Evolutionary conservation across 371 early-diverging fungal genomes (phyloP).

Genomic region (Mortierella sp.): DNA sequence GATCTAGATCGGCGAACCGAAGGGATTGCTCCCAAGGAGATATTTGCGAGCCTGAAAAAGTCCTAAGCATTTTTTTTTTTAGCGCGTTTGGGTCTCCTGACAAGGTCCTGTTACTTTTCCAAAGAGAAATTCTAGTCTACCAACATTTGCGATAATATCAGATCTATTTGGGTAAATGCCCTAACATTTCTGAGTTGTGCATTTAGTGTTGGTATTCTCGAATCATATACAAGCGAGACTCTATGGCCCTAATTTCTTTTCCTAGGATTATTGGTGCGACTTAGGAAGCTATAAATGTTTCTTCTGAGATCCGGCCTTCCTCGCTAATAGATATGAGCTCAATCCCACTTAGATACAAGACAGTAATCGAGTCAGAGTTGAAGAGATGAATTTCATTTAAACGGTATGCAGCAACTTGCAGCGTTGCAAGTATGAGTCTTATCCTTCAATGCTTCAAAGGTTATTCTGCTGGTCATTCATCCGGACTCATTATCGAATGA

Average conservation of each 20-base stretch:
- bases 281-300: constrained; percentile 21
- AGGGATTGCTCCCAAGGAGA: constrained; percentile 14
- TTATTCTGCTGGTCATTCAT: constrained; percentile 22
- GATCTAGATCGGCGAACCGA: constrained; percentile 14
- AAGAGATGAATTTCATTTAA: constrained; percentile 4
- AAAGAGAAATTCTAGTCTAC: constrained; percentile 4
- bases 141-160: constrained; percentile 21
- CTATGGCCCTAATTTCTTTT: constrained; percentile 15
- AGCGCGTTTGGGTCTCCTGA: constrained; percentile 11
- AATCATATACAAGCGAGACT: constrained; percentile 18
- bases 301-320: constrained; percentile 17
- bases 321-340: constrained; percentile 21
- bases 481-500: too few species aligned
- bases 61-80: constrained; percentile 9
- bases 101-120: constrained; percentile 28
- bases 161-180: constrained; percentile 16
- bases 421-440: constrained; percentile 17
- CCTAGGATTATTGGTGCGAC: constrained; percentile 22
- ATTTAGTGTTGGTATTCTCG: constrained; percentile 13
- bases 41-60: background rate
- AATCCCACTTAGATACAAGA: constrained; percentile 18
- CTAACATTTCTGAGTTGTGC: constrained; percentile 15
- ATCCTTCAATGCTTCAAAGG: constrained; percentile 15
- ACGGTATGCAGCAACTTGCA: constrained; percentile 13
- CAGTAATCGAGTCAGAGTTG: constrained; percentile 1